Evolutionary conservation across 2,329 filamentous ascomycete genomes (phyloP).

Genomic region (Pseudogymnoascus sp.): DNA sequence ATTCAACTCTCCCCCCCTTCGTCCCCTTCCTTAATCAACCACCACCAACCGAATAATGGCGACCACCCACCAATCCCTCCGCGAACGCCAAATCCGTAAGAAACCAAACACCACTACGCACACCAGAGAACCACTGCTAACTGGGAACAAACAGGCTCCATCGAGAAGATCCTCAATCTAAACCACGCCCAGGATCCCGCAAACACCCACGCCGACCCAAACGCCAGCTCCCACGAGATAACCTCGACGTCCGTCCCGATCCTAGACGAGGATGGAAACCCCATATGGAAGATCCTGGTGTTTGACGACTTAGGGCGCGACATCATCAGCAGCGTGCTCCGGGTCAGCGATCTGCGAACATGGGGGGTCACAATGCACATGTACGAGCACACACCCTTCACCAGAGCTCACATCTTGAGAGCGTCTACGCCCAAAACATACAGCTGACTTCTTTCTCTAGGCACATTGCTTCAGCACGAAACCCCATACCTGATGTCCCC

Average conservation of each 20-base stretch:
- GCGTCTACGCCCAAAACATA: neutral
- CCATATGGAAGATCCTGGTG: constrained; percentile 95
- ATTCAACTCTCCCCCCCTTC: neutral
- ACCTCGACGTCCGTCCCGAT: constrained; percentile 67
- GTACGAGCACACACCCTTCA: constrained; percentile 39
- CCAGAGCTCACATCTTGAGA: neutral
- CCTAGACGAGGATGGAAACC: constrained; percentile 77
- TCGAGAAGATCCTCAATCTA: constrained; percentile 91
- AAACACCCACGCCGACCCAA: constrained; percentile 53
- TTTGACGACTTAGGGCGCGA: constrained; percentile 88
- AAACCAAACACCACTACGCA: constrained; percentile 10
- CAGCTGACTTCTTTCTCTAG: constrained; percentile 35
- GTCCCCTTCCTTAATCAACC: neutral
- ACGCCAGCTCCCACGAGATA: constrained; percentile 48
- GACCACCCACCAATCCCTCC: constrained; percentile 38
- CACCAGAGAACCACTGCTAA: neutral
- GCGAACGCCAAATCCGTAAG: constrained; percentile 66
- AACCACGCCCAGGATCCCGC: constrained; percentile 59
- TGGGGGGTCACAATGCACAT: constrained; percentile 97
- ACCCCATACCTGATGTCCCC: constrained; percentile 91
- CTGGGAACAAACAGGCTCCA: constrained; percentile 54
- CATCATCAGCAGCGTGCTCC: constrained; percentile 91
- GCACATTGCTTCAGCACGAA: constrained; percentile 72
- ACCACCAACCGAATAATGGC: neutral
- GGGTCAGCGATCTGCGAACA: constrained; percentile 83